Evolutionary conservation across 352 stramenopile species (phyloP).

Genomic region (Thalassiosira allenii): DNA sequence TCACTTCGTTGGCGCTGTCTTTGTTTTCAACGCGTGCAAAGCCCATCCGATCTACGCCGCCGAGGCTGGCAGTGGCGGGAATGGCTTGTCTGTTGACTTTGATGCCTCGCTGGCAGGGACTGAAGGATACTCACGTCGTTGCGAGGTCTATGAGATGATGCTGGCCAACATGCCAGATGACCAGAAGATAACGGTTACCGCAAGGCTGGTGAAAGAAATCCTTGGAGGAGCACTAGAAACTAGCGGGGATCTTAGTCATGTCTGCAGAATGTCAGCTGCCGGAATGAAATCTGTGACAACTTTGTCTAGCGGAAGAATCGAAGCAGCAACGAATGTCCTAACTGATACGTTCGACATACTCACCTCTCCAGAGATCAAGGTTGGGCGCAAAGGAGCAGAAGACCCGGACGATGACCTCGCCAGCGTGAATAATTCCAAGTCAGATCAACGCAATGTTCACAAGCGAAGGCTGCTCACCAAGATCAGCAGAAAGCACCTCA

Average conservation of each 20-base stretch:
- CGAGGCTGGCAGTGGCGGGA: slow-evolving; percentile 68
- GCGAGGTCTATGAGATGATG: slow-evolving; percentile 93
- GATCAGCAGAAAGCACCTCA: slow-evolving; percentile 96
- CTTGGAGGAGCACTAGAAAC: slow-evolving; percentile 89
- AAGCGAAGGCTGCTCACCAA: slow-evolving; percentile 94
- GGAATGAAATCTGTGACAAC: slow-evolving; percentile 5
- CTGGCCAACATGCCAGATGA: slow-evolving; percentile 95
- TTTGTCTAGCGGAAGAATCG: slow-evolving; percentile 32
- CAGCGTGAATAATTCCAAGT: slow-evolving; percentile 55
- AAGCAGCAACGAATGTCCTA: slow-evolving; percentile 82
- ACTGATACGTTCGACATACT: slow-evolving; percentile 88
- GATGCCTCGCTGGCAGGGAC: slow-evolving; percentile 71
- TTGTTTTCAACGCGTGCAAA: slow-evolving; percentile 93
- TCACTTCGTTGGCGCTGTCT: slow-evolving; percentile 97
- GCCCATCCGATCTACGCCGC: slow-evolving; percentile 86
- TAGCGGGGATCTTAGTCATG: slow-evolving; percentile 67
- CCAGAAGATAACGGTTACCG: slow-evolving; percentile 95
- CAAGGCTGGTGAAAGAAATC: slow-evolving; percentile 93
- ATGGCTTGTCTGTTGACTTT: slow-evolving; percentile 79
- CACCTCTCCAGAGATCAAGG: slow-evolving; percentile 89
- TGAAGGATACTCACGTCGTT: slow-evolving; percentile 77
- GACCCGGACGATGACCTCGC: slow-evolving; percentile 86
- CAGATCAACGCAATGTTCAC: slow-evolving; percentile 85
- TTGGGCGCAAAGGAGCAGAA: slow-evolving; percentile 87
- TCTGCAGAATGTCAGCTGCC: slow-evolving; percentile 52